Conservation (phyloP, 2,329 filamentous ascomycete species). For the Coleophoma crateriformis region DNA sequence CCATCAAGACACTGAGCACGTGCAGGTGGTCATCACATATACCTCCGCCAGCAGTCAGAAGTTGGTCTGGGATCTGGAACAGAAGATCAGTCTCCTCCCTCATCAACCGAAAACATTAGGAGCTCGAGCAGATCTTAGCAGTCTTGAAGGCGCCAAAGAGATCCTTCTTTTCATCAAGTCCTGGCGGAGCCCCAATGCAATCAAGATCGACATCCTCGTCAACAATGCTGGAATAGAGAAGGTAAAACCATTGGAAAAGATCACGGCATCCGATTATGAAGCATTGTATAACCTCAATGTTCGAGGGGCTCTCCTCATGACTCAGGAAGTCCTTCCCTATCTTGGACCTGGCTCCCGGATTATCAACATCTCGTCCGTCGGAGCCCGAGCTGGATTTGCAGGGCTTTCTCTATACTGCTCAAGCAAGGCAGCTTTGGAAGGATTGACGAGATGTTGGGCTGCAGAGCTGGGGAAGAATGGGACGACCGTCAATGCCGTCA, state of each 20-base stretch:
- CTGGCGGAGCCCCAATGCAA: not conserved
- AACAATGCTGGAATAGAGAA: slow-evolving; percentile 16
- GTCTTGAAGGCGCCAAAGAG: slow-evolving; percentile 48
- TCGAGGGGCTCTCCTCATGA: slow-evolving; percentile 46
- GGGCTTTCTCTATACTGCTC: slow-evolving; percentile 45
- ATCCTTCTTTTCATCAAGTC: slow-evolving; percentile 48
- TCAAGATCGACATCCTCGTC: slow-evolving; percentile 23
- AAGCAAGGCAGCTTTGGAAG: slow-evolving; percentile 48
- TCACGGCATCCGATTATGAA: slow-evolving; percentile 44
- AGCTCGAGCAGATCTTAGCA: slow-evolving; percentile 65
- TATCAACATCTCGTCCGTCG: slow-evolving; percentile 54
- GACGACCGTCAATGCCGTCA: slow-evolving; percentile 13
- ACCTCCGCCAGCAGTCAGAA: not conserved
- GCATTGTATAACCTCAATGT: slow-evolving; percentile 53
- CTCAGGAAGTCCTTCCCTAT: slow-evolving; percentile 45
- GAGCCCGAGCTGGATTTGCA: slow-evolving; percentile 38
- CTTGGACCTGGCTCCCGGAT: slow-evolving; percentile 42
- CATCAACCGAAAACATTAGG: slow-evolving; percentile 54
- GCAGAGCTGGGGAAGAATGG: slow-evolving; percentile 11
- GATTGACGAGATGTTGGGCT: slow-evolving; percentile 7
- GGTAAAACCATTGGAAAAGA: slow-evolving; percentile 27
- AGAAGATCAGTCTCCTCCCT: slow-evolving; percentile 25
- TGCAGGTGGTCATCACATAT: slow-evolving; percentile 1
- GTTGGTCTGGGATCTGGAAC: not conserved
- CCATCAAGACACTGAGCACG: not conserved